Base-by-base conservation (phyloP, 2,329 filamentous ascomycete genomes). In the Aureobasidium leucospermi region DNA sequence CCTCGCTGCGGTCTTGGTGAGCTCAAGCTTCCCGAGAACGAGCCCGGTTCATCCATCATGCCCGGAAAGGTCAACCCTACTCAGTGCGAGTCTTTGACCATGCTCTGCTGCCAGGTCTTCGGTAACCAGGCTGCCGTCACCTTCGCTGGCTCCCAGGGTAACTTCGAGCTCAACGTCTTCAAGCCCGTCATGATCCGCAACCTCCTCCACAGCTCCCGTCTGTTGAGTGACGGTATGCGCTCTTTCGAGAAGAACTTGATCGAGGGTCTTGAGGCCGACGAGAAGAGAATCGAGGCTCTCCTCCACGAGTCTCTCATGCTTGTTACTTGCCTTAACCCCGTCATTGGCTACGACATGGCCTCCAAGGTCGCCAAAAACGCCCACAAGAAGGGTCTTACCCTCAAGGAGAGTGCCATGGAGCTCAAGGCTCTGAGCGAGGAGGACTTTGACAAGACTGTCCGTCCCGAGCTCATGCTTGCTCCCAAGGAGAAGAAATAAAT, bases 41-140 rank as follows among this genome's bases (percentile, higher is more conserved):
- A 99, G 81, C 94, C 94, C 36, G 93, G 93, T 65, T 94, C 88
- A 71, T 95, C 89, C 68, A 97, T 99, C 81, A 99, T 99, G 94
- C 94, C 94, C 46, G 94, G 94, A 71, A 99, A 99, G 81, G 94
- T 99, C 74, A 99, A 99, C 81, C 94, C 94, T 34, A 99, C 94
- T 34, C 94, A 99, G 79, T 96, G 91, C 78, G 94, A 99, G 81
- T 89, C 91, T 63, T 79, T 99, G 74, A 97, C 94, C 68, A 99
- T 99, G 94, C 81, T 97, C 62, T 96, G 93, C 79, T 85, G 90
- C 19, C 94, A 99, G 77, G 93, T 99, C 63, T 96, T 97, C 83
- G 94, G 94, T 71, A 99, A 99, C 82, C 86, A 97, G 73, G 88
- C 91, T 58, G 90, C 94, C 39, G 86, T 90, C 62, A 96, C 93